phyloP scores from a whole-genome alignment of 768 basidiomycete genomes.

The Mycena latifolia region DNA sequence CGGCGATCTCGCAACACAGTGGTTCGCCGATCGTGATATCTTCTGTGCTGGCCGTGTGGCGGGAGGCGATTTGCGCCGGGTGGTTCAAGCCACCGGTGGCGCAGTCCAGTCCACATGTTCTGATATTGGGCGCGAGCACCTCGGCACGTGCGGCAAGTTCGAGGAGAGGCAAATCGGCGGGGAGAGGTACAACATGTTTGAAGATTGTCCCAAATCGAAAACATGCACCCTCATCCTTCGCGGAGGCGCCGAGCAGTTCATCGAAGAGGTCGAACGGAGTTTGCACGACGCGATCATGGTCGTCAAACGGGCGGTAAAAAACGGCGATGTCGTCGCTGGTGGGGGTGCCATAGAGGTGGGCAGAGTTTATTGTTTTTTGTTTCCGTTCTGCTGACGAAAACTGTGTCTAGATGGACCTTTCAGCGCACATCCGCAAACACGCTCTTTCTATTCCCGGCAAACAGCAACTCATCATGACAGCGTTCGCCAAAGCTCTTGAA shows the following conservation, averaged over 20 bases:
- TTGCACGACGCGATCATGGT: constrained; percentile 99
- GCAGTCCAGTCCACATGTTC: constrained; percentile 95
- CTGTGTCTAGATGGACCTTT: constrained; percentile 88
- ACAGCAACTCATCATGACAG: constrained; percentile 92
- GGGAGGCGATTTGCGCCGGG: constrained; percentile 90
- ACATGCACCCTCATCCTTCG: constrained; percentile 95
- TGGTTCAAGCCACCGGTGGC: constrained; percentile 96
- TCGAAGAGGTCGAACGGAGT: constrained; percentile 97
- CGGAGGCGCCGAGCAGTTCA: constrained; percentile 99
- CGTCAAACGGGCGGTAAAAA: constrained; percentile 97
- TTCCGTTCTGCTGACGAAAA: constrained; percentile 2
- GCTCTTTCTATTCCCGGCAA: constrained; percentile 96
- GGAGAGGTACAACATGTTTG: constrained; percentile 96
- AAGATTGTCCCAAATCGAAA: constrained; percentile 92
- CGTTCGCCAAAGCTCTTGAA: constrained; percentile 97
- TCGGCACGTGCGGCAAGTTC: constrained; percentile 93
- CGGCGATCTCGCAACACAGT: constrained; percentile 98
- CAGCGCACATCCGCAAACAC: constrained; percentile 92
- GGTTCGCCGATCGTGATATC: constrained; percentile 98
- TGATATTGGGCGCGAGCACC: constrained; percentile 89
- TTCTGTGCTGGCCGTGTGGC: constrained; percentile 98
- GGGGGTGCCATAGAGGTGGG: constrained; percentile 96
- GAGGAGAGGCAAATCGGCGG: constrained; percentile 97
- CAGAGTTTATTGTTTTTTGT: constrained; percentile 12
- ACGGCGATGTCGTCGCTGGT: constrained; percentile 96